Evolutionary conservation across 176 grass and related monocot genomes (phyloP), one percentile per base, ranked within the genome.

Genomic region (Zoysia pacifica): DNA sequence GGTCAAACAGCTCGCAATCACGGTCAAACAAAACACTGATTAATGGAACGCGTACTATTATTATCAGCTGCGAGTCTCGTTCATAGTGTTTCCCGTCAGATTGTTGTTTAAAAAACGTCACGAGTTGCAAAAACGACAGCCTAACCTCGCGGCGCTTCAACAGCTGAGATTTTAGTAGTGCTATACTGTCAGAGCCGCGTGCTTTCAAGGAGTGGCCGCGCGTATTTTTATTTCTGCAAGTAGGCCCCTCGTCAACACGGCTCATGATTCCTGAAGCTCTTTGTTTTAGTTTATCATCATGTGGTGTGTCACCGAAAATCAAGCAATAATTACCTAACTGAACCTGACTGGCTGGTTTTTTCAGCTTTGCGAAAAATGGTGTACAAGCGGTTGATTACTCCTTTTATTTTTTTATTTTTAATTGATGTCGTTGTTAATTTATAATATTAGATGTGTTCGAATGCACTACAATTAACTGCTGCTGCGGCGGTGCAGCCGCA

Each of bases 91-190:
- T 69, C 82, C 65, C 65, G 11, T 60, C 43, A 50, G 48, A 28
- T 28, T 28, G 72, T 18, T 35, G 60, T 78, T 77, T 85, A 68
- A 20, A 73, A 63, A 78, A 73, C 41, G 50, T 85, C 78, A 82
- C 82, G 82, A 73, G 67, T 72, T 67, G 51, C 87, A 82, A 78
- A 82, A 82, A 78, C 60, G 87, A 89, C 83, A 78, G 67, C 44
- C 67, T 62, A 82, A 67, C 82, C 28, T 28, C 28, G 28, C 28
- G 28, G 28, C 28, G 28, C 28, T 76, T 71, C 81, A 75, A 16
- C 11, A 49, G 9, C 19, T 48, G 8, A 44, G 72, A 66, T 50
- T 65, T 40, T 50, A 59, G 18, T 48, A 18, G 28, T 28, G 28
- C 28, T 28, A 28, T 28, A 28, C 28, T 47, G 42, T 48, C 56